Evolutionary conservation across 768 basidiomycete species (phyloP).

Genomic region (Nidularia pulvinata): DNA sequence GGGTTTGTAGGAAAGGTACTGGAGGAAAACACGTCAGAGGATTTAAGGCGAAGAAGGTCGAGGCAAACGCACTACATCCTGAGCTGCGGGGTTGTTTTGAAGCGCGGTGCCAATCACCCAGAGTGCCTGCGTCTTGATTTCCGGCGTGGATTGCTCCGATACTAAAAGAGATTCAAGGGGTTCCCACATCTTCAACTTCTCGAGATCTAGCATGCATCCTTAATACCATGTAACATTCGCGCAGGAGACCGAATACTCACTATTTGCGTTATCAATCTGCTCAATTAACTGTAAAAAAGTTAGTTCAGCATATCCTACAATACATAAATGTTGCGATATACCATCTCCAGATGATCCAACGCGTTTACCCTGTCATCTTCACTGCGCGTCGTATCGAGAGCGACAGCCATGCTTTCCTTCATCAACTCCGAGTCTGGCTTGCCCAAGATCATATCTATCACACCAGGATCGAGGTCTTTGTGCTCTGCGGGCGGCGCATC

Average conservation of each 20-base stretch:
- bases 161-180: conserved; percentile 68
- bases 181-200: conserved; percentile 77
- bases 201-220: conserved; percentile 52
- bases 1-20: conserved; percentile 71
- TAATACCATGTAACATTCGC: background rate
- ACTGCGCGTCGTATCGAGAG: conserved; percentile 50
- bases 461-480: conserved; percentile 72
- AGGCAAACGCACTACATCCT: conserved; percentile 58
- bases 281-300: conserved; percentile 65
- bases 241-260: conserved; percentile 29
- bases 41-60: background rate
- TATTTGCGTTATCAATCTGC: conserved; percentile 89
- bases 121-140: conserved; percentile 64
- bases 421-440: conserved; percentile 81
- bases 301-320: background rate
- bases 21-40: conserved; percentile 1
- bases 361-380: conserved; percentile 66
- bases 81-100: conserved; percentile 89
- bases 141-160: conserved; percentile 50
- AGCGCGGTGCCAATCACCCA: conserved; percentile 92
- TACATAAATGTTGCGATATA: conserved; percentile 22
- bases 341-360: conserved; percentile 89
- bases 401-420: conserved; percentile 75
- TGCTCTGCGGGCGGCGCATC: conserved; percentile 27
- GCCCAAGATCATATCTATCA: conserved; percentile 86